A percentile compares a stretch with the other conserved stretches of the same genome.
phyloP scores from a whole-genome alignment of 2,329 filamentous ascomycete species.

The Tolypocladium album region DNA sequence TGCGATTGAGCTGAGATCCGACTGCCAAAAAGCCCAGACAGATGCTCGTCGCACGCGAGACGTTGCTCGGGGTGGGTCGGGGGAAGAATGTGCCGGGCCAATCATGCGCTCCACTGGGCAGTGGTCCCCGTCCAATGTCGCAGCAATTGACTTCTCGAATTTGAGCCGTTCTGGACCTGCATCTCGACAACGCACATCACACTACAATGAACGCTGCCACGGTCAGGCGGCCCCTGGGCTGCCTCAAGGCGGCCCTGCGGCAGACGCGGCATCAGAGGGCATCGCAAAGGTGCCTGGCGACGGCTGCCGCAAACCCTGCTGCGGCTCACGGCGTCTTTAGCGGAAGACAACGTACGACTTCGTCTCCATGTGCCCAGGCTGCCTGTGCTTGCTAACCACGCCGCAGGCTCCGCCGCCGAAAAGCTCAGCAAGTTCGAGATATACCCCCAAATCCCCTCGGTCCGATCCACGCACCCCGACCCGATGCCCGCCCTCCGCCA shows the following conservation, averaged over 20 bases:
- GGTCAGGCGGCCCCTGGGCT: slow-evolving; percentile 56
- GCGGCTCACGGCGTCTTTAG: slow-evolving; percentile 15
- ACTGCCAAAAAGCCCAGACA: slow-evolving; percentile 7
- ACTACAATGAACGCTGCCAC: slow-evolving; percentile 49
- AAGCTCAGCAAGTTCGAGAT: slow-evolving; percentile 34
- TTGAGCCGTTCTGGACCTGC: neutral
- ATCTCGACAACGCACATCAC: slow-evolving; percentile 4
- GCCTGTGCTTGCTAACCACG: slow-evolving; percentile 6
- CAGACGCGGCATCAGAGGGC: slow-evolving; percentile 40
- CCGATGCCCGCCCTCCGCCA: slow-evolving; percentile 58
- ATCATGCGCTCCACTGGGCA: slow-evolving; percentile 18
- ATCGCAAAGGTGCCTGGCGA: slow-evolving; percentile 36
- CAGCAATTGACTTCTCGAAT: neutral
- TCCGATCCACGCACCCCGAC: slow-evolving; percentile 47
- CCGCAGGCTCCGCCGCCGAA: slow-evolving; percentile 20
- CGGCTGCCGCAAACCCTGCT: slow-evolving; percentile 15
- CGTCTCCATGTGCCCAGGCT: neutral
- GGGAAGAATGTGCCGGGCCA: slow-evolving; percentile 23
- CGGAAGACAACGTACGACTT: slow-evolving; percentile 23
- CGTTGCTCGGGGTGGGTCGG: slow-evolving; percentile 11
- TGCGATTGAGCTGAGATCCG: neutral
- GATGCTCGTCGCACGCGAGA: neutral
- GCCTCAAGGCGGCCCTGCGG: slow-evolving; percentile 55
- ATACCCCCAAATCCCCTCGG: slow-evolving; percentile 45
- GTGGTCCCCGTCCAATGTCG: neutral